Evolutionary conservation across 306 rosid genomes (phyloP), one percentile per base, ranked within the genome.

Genomic region (Vigna hirtella): DNA sequence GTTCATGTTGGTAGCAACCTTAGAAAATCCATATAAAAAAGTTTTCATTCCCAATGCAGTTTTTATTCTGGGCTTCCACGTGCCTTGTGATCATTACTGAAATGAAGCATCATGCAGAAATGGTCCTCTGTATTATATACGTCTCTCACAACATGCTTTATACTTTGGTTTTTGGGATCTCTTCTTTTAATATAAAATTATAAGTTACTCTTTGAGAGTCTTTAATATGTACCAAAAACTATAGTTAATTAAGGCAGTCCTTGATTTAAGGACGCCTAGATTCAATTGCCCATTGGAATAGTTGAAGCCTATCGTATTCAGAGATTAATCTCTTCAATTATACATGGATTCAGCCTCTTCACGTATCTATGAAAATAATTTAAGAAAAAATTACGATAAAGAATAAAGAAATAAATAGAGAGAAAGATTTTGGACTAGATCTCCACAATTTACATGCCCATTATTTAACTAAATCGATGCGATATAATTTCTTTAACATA

Each of bases 51-150:
- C 84, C 52, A 59, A 65, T 65, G 82, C 79, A 80, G 70, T 83
- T 45, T 47, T 75, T 38, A 43, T 45, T 77, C 1, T 17, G 79
- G 70, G 14, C 55, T 56, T 72, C 83, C 92, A 88, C 81, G 95
- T 85, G 92, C 86, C 74, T 24, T 30, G 79, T 83, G 57, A 85
- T 85, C 36, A 90, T 81, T 66, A 68, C 85, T 49, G 47, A 20
- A 75, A 78, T 82, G 73, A 36, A 66, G 43, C 28, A 74, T 68
- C 75, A 73, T 11, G 28, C 66, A 79, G 66, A 76, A 69, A 45
- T 56, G 43, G 52, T 30, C 66, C 59, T 69, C 65, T 66, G 59
- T 4, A 51, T 55, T 57, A 32, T 36, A 40, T 38, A 53, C 43
- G 26, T 42, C 66, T 40, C 34, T 53, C 26, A 68, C 26, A 56